phyloP scores from a whole-genome alignment of 2,329 filamentous ascomycete genomes.

The Drechslerella coelobrocha region DNA sequence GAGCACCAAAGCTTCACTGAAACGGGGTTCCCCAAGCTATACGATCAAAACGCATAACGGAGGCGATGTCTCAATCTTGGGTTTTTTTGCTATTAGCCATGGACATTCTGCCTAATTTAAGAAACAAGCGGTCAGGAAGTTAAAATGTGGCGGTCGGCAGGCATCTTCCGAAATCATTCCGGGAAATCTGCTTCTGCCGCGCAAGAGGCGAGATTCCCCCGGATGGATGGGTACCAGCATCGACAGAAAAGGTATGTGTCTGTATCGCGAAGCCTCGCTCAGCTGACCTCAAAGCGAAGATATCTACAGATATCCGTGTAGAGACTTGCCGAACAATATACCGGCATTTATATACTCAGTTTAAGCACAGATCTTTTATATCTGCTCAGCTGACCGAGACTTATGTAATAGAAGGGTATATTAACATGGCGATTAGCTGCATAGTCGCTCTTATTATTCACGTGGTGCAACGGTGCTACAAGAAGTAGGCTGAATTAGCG shows the following conservation, averaged over 20 bases:
- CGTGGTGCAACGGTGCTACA: background rate
- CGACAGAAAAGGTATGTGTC: background rate
- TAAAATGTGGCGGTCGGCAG: constrained; percentile 21
- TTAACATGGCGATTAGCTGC: no score
- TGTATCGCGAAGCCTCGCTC: constrained; percentile 8
- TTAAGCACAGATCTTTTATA: background rate
- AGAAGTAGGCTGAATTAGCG: constrained; percentile 19
- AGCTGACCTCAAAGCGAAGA: constrained; percentile 36
- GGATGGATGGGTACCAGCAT: constrained; percentile 30
- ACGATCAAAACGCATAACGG: background rate
- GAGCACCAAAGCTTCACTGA: background rate
- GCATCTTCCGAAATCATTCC: constrained; percentile 50
- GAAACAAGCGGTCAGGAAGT: constrained; percentile 32
- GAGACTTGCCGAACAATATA: constrained; percentile 5
- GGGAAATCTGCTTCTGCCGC: constrained; percentile 13
- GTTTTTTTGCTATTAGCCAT: constrained; percentile 3
- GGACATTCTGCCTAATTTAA: constrained; percentile 49
- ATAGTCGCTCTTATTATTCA: no score
- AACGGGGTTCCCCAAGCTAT: background rate
- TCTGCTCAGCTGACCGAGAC: background rate
- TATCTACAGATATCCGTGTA: background rate
- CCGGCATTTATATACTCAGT: background rate
- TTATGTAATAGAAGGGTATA: no score
- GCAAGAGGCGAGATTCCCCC: constrained; percentile 34
- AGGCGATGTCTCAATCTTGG: background rate